A percentile compares a stretch with the other conserved stretches of the same genome.
Evolutionary conservation across 2,329 filamentous ascomycete species (phyloP).

Genomic region (Hawksworthiomyces lignivorus): DNA sequence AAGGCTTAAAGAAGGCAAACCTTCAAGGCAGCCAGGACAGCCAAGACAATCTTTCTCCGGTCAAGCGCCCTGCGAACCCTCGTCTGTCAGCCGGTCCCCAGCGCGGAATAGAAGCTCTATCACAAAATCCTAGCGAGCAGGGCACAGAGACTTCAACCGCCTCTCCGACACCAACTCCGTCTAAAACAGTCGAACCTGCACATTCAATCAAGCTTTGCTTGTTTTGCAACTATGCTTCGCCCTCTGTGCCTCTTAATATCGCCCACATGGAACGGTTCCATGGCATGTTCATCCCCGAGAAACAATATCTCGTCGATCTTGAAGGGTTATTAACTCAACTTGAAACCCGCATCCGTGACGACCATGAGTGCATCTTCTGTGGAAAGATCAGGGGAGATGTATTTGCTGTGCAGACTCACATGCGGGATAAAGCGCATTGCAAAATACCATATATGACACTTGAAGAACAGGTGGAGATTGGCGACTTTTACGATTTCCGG

Average conservation of each 20-base stretch:
- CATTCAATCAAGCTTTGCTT: slow-evolving; percentile 57
- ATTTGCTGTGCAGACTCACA: slow-evolving; percentile 84
- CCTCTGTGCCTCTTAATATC: slow-evolving; percentile 66
- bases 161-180: slow-evolving; percentile 21
- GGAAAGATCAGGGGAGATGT: slow-evolving; percentile 72
- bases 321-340: slow-evolving; percentile 75
- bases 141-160: slow-evolving; percentile 24
- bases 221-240: slow-evolving; percentile 85
- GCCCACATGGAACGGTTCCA: slow-evolving; percentile 88
- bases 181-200: slow-evolving; percentile 24
- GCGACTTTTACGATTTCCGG: slow-evolving; percentile 94
- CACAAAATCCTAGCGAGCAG: slow-evolving; percentile 45
- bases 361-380: slow-evolving; percentile 82
- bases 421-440: slow-evolving; percentile 95
- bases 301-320: slow-evolving; percentile 70
- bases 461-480: slow-evolving; percentile 86
- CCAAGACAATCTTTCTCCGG: slow-evolving; percentile 40
- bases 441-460: slow-evolving; percentile 89
- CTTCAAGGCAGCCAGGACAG: slow-evolving; percentile 28
- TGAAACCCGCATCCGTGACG: slow-evolving; percentile 69
- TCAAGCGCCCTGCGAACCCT: slow-evolving; percentile 48
- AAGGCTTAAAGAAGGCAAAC: slow-evolving; percentile 63
- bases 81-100: slow-evolving; percentile 32
- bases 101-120: too few relatives aligned
- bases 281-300: slow-evolving; percentile 93